phyloP scores from a whole-genome alignment of 306 rosid genomes.

The Vicia villosa region DNA sequence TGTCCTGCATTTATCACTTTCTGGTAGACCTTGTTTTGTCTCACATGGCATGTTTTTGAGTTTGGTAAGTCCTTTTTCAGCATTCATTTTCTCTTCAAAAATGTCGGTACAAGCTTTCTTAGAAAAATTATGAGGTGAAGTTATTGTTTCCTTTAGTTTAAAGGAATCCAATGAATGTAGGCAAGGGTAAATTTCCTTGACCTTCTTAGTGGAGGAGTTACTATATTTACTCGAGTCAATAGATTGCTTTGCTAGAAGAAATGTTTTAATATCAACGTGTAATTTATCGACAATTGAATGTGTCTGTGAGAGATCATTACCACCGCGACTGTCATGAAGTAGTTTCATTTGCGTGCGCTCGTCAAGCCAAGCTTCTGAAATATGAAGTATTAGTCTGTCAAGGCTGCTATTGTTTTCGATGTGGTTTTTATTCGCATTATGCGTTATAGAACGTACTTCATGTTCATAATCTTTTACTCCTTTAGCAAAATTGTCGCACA shows the following conservation, averaged over 20 bases:
- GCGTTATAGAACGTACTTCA: conserved; percentile 49
- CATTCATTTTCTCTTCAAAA: conserved; percentile 33
- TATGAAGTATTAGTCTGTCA: conserved; percentile 67
- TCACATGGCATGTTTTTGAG: neutral
- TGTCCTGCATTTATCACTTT: conserved; percentile 35
- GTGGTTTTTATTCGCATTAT: conserved; percentile 42
- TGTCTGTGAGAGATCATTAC: conserved; percentile 34
- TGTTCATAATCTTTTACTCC: conserved; percentile 63
- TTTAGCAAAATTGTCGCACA: conserved; percentile 76
- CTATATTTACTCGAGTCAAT: conserved; percentile 36
- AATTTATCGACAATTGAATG: conserved; percentile 60
- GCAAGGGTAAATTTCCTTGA: conserved; percentile 46
- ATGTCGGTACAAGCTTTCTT: conserved; percentile 39
- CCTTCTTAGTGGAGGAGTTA: conserved; percentile 35
- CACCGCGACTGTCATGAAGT: conserved; percentile 31
- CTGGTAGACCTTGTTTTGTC: conserved; percentile 37
- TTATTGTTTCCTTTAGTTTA: conserved; percentile 49
- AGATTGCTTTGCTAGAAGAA: conserved; percentile 55
- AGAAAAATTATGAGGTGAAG: conserved; percentile 51
- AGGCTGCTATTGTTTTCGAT: conserved; percentile 34
- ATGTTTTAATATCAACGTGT: conserved; percentile 60
- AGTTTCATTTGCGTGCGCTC: conserved; percentile 75
- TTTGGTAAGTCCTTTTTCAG: conserved; percentile 4
- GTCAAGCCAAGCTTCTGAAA: conserved; percentile 90
- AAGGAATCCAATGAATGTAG: conserved; percentile 58